Percentiles rank a stretch among this genome's conserved stretches.
These are phyloP conservation scores for Castanospermum australe DNA, from an alignment of 306 rosid genomes.

Conservation along the genomic window DNA sequence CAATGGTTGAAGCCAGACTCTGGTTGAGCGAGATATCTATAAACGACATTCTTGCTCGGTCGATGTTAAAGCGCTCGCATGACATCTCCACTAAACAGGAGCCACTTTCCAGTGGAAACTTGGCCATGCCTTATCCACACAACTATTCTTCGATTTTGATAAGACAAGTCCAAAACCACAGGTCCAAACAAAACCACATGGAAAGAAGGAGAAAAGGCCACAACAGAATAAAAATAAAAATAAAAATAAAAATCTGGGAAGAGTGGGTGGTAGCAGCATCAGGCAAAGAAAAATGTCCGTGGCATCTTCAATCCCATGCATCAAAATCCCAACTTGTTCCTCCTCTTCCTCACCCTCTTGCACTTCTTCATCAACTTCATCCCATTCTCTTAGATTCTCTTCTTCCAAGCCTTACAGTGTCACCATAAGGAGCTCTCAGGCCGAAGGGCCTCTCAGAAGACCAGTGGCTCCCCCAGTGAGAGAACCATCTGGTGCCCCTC, in stretches of 20 bases:
- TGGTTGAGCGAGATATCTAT: too few relatives aligned
- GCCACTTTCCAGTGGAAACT: conserved; percentile 37
- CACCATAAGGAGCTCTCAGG: conserved; percentile 66
- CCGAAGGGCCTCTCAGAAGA: conserved; percentile 88
- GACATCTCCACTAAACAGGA: not conserved
- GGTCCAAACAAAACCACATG: conserved; percentile 25
- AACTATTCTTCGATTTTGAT: conserved; percentile 36
- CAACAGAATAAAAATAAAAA: not conserved
- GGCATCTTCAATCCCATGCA: conserved; percentile 60
- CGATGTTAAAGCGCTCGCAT: conserved; percentile 11
- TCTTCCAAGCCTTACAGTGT: conserved; percentile 37
- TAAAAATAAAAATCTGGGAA: not conserved
- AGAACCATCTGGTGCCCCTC: conserved; percentile 48
- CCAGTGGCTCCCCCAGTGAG: conserved; percentile 69
- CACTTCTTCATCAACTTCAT: conserved; percentile 37
- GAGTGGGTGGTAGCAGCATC: not conserved
- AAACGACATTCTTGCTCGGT: conserved; percentile 8
- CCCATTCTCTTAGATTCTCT: conserved; percentile 34
- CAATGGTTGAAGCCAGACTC: not conserved
- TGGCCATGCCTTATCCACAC: conserved; percentile 74
- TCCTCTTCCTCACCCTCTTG: conserved; percentile 53
- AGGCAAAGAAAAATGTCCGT: conserved; percentile 57
- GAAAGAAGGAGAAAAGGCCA: conserved; percentile 40
- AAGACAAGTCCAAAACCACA: conserved; percentile 36
- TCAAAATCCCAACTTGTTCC: conserved; percentile 61